Percentiles rank a stretch among this genome's conserved stretches.
Evolutionary conservation across 2,329 filamentous ascomycete species (phyloP).

Genomic region (Dothiorella sarmentorum): DNA sequence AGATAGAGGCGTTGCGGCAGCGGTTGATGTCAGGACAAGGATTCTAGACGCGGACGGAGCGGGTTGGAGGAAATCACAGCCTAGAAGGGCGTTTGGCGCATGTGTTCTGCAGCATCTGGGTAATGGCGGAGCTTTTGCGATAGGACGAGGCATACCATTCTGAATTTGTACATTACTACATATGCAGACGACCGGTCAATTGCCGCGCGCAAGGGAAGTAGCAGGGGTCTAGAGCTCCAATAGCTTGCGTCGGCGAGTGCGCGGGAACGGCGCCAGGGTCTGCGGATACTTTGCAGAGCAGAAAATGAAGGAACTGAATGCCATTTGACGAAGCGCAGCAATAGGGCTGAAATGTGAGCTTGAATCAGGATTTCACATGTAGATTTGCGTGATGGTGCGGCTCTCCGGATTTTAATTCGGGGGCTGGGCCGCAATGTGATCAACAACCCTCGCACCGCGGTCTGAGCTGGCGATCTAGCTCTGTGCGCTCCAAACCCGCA

Average conservation of each 20-base stretch:
- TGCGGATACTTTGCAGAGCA: neutral
- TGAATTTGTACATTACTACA: conserved; percentile 17
- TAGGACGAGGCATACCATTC: conserved; percentile 10
- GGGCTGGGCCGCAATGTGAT: conserved; percentile 4
- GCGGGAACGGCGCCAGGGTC: conserved; percentile 12
- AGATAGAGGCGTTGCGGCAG: conserved; percentile 75
- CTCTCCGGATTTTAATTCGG: conserved; percentile 17
- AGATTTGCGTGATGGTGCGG: conserved; percentile 5
- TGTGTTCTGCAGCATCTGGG: conserved; percentile 7
- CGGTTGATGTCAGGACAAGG: conserved; percentile 46
- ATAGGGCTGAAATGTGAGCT: neutral
- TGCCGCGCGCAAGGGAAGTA: neutral
- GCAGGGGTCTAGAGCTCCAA: neutral
- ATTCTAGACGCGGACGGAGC: conserved; percentile 7
- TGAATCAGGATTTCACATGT: conserved; percentile 9
- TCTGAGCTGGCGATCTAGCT: conserved; percentile 3
- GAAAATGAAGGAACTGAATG: neutral
- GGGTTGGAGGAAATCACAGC: neutral
- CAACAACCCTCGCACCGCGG: neutral
- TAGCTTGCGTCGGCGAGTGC: neutral
- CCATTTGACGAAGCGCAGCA: neutral
- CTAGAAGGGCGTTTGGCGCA: conserved; percentile 17
- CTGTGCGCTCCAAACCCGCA: conserved; percentile 11
- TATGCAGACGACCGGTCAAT: conserved; percentile 16
- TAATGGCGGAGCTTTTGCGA: conserved; percentile 6